These are phyloP conservation scores for Apophysomyces trapeziformis DNA, from an alignment of 371 early-diverging fungal species.

Conservation along the genomic window DNA sequence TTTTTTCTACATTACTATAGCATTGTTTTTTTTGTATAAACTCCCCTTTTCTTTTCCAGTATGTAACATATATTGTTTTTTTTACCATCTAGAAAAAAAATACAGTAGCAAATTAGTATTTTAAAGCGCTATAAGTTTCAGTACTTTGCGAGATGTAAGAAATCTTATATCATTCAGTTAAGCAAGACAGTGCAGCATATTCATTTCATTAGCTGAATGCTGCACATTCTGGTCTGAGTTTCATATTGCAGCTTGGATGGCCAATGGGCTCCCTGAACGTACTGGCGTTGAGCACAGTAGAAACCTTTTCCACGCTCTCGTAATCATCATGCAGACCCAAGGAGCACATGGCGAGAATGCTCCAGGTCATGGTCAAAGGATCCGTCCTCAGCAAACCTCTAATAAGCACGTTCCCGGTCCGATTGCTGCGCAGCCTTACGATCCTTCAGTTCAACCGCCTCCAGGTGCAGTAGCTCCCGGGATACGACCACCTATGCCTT, in stretches of 20 bases:
- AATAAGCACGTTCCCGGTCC: background rate
- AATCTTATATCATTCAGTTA: too few species aligned
- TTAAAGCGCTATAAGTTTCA: too few species aligned
- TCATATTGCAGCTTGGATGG: background rate
- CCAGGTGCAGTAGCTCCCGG: background rate
- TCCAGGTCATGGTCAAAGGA: background rate
- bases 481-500: background rate
- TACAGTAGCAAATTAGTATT: too few species aligned
- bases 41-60: background rate
- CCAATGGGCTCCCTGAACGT: constrained; percentile 6
- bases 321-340: constrained; percentile 6
- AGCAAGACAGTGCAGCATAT: too few species aligned
- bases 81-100: background rate
- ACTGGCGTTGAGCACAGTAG: background rate
- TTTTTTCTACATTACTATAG: background rate
- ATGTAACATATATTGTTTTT: background rate
- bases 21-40: background rate
- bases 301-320: background rate
- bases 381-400: background rate
- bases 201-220: too few species aligned
- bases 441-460: background rate
- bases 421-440: background rate
- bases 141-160: too few species aligned
- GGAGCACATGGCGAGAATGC: background rate
- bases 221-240: background rate